Base-by-base conservation (phyloP, 2,329 filamentous ascomycete species). In the Aspergillus calidoustus region DNA sequence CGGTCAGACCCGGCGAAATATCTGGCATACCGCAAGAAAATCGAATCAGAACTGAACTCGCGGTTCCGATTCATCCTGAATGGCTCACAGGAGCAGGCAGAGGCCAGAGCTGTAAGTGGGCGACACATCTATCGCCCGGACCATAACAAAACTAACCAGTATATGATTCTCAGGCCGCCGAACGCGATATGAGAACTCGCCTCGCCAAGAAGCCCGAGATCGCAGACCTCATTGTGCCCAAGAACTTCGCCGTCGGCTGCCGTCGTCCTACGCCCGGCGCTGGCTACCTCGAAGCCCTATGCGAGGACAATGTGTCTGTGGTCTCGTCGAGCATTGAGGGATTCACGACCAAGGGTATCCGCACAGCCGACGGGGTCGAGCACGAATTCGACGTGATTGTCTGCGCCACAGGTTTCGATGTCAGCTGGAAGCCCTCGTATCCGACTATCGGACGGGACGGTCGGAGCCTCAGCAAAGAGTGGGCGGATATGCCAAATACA, bases 271-370 rank as follows among this genome's bases (percentile, higher is more conserved):
- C 79, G 1, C 80, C 80, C 0, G 80, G 79, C 0, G 74, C 76
- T 1, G 78, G 79, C 1, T 82, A 81, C 57, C 72, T 91, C 3
- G 88, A 90, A 70, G 86, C 87, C 0, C 77, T 90, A n/a, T 80
- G 81, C 0, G 79, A 84, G 61, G 81, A 83, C 7, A 89, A 89
- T 58, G 86, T 89, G 1, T 80, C 83, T 2, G 84, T 86, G 62
- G 84, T 89, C 66, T 79, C 78, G 19, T 82, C 81, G 0, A 79
- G 75, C 1, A 89, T 90, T 68, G 77, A 77, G 13, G 78, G 64
- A 13, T 63, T 75, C 17, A 69, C 73, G 7, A 59, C 64, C 15
- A 68, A 60, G 2, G 72, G 73, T 0, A 73, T 71, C 2, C 69
- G 64, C 4, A 74, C 76, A 30, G 70, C 72, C 3, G 68, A 68